Evolutionary conservation across 768 basidiomycete species (phyloP), one percentile per base, ranked within the genome.

Genomic region (Mycena galericulata): DNA sequence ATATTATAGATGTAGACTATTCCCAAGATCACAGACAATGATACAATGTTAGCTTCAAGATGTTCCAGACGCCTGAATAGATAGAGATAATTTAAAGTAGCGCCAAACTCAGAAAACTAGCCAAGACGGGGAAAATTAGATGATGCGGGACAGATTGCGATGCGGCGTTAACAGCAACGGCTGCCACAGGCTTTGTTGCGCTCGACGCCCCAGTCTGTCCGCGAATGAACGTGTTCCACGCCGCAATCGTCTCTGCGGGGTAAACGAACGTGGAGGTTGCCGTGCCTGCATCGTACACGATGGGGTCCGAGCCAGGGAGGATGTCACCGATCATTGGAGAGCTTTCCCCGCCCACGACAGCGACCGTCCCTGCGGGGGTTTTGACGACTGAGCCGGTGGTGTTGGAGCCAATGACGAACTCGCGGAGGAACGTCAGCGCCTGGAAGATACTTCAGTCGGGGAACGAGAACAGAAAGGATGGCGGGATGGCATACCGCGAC

Each of bases 341-440:
- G 73, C 84, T 78, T 71, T 88, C 87, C 11, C 91, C 92, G 14
- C 84, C 85, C 1, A 84, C 68, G 12, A 85, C 83, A 24, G 70
- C 72, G 24, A 69, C 68, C 11, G 75, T 57, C n/a, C 80, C 80
- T 6, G 70, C 63, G 30, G 74, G 62, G 20, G 75, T 67, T 27
- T 73, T 74, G 24, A 75, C 79, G 40, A 93, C 87, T 7, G 87
- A 82, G 0, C 91, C 92, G 2, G 88, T 88, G 34, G 79, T 63
- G 76, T 91, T 90, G 62, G 77, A 78, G 4, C 92, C 91, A 43
- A 93, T 79, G 55, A 93, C 80, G 69, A 92, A 93, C 67, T 93
- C 90, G 22, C 88, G 87, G 17, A 84, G 75, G 76, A 93, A 87
- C 22, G 84, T 84, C 75, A 86, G 83, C 7, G 88, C 90, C 92